Conservation (phyloP, 208 protist genomes). For the Leishmania braziliensis region DNA sequence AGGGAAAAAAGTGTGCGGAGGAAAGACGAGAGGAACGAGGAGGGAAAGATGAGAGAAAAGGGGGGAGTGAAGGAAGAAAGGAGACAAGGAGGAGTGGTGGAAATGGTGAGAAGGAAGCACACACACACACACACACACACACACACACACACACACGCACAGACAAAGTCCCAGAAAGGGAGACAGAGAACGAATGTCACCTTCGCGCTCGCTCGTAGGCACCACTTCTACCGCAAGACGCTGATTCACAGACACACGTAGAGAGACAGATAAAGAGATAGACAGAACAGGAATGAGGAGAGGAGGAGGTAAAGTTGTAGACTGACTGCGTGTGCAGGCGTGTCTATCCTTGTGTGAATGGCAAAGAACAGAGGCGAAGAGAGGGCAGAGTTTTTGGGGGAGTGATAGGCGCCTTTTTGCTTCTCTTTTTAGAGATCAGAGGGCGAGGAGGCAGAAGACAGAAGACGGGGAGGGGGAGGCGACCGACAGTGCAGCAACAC, state of each 20-base stretch:
- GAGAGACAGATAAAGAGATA: neutral
- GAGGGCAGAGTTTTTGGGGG: neutral
- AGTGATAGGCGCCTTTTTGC: neutral
- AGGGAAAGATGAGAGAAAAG: neutral
- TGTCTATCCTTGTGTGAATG: neutral
- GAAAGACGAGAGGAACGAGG: neutral
- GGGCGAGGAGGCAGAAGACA: neutral
- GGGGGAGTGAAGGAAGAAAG: neutral
- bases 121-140: neutral
- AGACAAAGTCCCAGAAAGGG: neutral
- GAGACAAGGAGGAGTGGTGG: neutral
- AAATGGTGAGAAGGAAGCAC: neutral
- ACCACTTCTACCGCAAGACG: neutral
- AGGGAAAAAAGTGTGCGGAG: neutral
- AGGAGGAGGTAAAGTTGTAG: neutral
- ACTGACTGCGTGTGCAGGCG: neutral
- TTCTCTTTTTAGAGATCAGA: neutral
- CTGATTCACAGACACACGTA: conserved; percentile 1
- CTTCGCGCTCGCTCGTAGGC: neutral
- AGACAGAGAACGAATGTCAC: neutral
- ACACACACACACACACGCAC: neutral
- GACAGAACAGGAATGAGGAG: neutral
- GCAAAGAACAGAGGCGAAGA: neutral
- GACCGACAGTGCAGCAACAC: neutral
- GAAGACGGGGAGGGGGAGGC: neutral